Conservation (phyloP, 1,284 basidiomycete species). For the Tylopilus orsonianus region DNA sequence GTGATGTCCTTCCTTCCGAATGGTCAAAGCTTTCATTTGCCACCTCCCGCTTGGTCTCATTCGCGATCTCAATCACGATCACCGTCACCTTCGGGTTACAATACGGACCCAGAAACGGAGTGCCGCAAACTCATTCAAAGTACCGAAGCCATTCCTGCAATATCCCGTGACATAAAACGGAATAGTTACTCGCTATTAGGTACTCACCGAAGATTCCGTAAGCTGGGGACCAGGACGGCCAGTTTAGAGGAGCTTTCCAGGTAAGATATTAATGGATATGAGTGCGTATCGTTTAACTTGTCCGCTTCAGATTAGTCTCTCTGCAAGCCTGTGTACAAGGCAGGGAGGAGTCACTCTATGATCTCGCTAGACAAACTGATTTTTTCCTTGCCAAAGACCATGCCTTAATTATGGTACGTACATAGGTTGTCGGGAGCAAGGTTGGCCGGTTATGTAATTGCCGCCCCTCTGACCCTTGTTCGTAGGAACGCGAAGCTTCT, state of each 20-base stretch:
- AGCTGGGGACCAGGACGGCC: conserved; percentile 42
- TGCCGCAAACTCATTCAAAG: conserved; percentile 39
- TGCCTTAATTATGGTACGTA: conserved; percentile 44
- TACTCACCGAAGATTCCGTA: conserved; percentile 28
- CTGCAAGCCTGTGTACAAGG: conserved; percentile 70
- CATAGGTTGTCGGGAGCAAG: conserved; percentile 1
- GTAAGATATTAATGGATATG: conserved; percentile 41
- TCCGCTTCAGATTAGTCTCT: conserved; percentile 56
- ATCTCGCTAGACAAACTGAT: conserved; percentile 58
- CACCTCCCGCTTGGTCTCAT: conserved; percentile 32
- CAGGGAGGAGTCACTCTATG: conserved; percentile 57
- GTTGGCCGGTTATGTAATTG: conserved; percentile 26
- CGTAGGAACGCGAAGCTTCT: conserved; percentile 62
- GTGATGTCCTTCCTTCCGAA: conserved; percentile 63
- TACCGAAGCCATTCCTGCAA: conserved; percentile 11
- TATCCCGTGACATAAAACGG: conserved; percentile 24
- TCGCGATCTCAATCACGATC: conserved; percentile 44
- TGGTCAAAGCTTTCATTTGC: conserved; percentile 58
- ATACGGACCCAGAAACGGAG: conserved; percentile 66
- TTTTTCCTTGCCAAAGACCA: conserved; percentile 45
- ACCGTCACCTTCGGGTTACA: conserved; percentile 57
- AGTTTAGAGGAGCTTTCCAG: conserved; percentile 70
- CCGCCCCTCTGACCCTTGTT: conserved; percentile 20
- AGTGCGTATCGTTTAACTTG: conserved; percentile 1
- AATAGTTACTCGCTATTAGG: conserved; percentile 14